Conservation (phyloP, 441 rosid genomes). For the Raphanus hybrid region DNA sequence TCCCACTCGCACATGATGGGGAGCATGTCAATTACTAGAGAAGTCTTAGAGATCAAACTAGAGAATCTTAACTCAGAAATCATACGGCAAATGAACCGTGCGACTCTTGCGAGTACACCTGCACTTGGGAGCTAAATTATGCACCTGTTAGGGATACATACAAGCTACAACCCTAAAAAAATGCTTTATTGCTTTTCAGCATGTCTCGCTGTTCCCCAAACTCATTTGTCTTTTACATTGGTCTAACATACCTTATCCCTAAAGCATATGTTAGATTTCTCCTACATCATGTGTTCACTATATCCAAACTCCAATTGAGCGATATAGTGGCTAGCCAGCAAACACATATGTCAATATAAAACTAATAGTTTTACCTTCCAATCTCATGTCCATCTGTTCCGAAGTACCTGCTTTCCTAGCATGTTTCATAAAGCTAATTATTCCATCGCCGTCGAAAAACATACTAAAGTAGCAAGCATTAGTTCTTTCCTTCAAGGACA, state of each 20-base stretch:
- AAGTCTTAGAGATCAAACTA: neutral
- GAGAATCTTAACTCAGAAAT: neutral
- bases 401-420: conserved; percentile 6
- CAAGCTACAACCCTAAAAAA: neutral
- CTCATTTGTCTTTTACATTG: neutral
- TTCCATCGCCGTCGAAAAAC: neutral
- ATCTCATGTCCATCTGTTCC: neutral
- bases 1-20: neutral
- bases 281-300: neutral
- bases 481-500: neutral
- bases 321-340: neutral
- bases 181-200: neutral
- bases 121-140: neutral
- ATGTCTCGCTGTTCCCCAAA: conserved; percentile 17
- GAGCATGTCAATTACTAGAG: neutral
- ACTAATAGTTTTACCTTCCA: neutral
- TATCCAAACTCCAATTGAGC: neutral
- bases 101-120: neutral
- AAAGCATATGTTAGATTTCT: conserved; percentile 2
- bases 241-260: neutral
- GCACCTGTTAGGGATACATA: neutral
- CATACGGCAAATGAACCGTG: neutral
- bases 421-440: neutral
- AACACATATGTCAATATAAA: neutral
- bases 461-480: conserved; percentile 13